Evolutionary conservation across 169 alveolate genomes (phyloP).

Genomic region (Amoebophrya sp.): DNA sequence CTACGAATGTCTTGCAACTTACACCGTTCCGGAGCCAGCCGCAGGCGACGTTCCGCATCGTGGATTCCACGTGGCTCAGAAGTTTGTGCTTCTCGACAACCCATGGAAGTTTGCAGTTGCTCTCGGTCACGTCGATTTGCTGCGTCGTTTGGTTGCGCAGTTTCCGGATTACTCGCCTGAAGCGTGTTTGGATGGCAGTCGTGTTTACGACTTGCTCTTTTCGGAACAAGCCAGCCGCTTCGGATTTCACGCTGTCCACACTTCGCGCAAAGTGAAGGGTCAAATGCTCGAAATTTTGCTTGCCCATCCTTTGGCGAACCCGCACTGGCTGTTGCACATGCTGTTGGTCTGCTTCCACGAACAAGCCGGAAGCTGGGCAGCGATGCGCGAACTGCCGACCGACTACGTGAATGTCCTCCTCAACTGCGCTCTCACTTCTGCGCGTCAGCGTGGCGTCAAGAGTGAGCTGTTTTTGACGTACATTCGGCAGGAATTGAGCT

Average conservation of each 20-base stretch:
- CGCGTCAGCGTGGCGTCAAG: background rate
- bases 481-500: background rate
- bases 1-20: background rate
- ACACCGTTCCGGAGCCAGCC: background rate
- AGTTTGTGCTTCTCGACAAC: conserved; percentile 3
- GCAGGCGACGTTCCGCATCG: too few relatives aligned
- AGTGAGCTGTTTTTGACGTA: background rate
- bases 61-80: too few relatives aligned
- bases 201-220: background rate
- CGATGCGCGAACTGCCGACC: background rate
- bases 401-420: background rate
- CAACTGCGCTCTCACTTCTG: too few relatives aligned
- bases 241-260: background rate
- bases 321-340: conserved; percentile 14
- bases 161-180: background rate
- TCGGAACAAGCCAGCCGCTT: background rate
- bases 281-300: background rate
- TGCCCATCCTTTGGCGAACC: background rate
- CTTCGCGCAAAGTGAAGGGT: background rate
- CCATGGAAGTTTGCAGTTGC: background rate
- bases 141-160: background rate
- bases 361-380: background rate
- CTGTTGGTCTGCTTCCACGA: conserved; percentile 21
- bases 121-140: background rate
- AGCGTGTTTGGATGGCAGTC: background rate